Base-by-base conservation (phyloP, 2,329 filamentous ascomycete species). In the Monilinia vaccinii-corymbosi region DNA sequence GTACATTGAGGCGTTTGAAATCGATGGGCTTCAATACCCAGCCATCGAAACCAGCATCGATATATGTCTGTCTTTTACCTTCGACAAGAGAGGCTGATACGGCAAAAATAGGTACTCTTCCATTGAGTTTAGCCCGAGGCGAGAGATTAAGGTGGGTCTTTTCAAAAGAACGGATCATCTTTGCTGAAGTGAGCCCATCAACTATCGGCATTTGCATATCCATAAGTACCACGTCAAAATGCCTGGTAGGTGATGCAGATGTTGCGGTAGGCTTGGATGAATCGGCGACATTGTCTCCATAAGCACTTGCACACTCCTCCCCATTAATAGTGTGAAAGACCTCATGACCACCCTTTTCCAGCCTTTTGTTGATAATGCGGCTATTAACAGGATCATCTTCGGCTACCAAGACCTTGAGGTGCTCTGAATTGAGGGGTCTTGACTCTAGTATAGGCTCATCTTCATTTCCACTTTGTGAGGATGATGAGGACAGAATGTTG, bases 201-300 rank as follows among this genome's bases (percentile, higher is more conserved):
- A 95, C 88, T 36, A 96, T 94, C 21, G 91, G 91, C 91, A 96
- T 96, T 79, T 96, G 90, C 81, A 96, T 91, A 70, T 96, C 91
- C 91, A 96, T 96, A 63, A 96, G 78, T 51, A 96, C 79, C 6
- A 91, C 85, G 71, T 96, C 90, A 68, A 89, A 94, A 25, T 75
- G 74, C 31, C 72, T 53, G 13, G n/a, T 21, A 11, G 42, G 32
- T 8, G 32, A 31, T 28, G 55, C 36, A 31, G 32, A 21, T 47
- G 36, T 21, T 31, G 9, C 23, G 16, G 28, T 1, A 7, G 40
- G 3, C 16, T 36, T 45, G 21, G 42, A 18, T 25, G 21, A 45
- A n/a, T 56, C 28, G 16, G 23, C 72, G 0, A 85, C 77, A 55
- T 79, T 80, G 49, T 89, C 86, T 53, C 79, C 80, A 71, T 89